A percentile compares a stretch with the other conserved stretches of the same genome.
These are phyloP conservation scores for Prototheca cutis DNA, from an alignment of 163 green algal genomes.

Conservation along the genomic window DNA sequence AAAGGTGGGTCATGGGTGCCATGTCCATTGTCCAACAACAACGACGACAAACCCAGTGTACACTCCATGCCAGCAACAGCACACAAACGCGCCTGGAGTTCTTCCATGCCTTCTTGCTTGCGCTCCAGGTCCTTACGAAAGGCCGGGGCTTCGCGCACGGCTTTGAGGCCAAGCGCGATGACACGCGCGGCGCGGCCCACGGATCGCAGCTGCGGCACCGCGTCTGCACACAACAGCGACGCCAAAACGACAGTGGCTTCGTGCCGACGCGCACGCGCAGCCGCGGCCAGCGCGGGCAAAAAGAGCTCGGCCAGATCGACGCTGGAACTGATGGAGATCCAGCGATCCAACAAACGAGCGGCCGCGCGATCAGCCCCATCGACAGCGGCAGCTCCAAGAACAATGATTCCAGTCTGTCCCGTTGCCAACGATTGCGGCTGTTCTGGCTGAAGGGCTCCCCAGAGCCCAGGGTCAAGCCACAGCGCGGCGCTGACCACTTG, in stretches of 20 bases:
- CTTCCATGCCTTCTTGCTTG: background rate
- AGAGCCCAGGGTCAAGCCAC: constrained; percentile 15
- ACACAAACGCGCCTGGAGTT: too few species aligned
- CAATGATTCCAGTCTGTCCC: too few species aligned
- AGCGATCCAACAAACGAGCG: constrained; percentile 50
- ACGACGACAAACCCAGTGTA: too few species aligned
- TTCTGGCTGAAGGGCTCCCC: too few species aligned
- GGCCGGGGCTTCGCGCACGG: background rate
- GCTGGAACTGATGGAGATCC: constrained; percentile 7
- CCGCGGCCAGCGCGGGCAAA: constrained; percentile 45
- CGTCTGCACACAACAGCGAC: constrained; percentile 25
- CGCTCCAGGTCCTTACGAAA: constrained; percentile 1
- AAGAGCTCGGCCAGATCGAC: constrained; percentile 33
- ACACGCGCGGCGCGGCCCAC: constrained; percentile 8
- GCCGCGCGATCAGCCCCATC: too few species aligned
- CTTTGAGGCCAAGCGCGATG: constrained; percentile 19
- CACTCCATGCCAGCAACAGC: too few species aligned
- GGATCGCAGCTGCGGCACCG: constrained; percentile 10
- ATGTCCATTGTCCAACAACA: too few species aligned
- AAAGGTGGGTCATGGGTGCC: too few species aligned
- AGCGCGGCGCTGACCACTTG: constrained; percentile 36
- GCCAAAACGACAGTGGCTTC: constrained; percentile 34
- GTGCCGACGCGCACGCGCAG: constrained; percentile 49
- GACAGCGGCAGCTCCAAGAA: too few species aligned
- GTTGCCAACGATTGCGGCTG: too few species aligned